Evolutionary conservation across 140 eudicot genomes (phyloP).

Genomic region (Flaveria floridana): DNA sequence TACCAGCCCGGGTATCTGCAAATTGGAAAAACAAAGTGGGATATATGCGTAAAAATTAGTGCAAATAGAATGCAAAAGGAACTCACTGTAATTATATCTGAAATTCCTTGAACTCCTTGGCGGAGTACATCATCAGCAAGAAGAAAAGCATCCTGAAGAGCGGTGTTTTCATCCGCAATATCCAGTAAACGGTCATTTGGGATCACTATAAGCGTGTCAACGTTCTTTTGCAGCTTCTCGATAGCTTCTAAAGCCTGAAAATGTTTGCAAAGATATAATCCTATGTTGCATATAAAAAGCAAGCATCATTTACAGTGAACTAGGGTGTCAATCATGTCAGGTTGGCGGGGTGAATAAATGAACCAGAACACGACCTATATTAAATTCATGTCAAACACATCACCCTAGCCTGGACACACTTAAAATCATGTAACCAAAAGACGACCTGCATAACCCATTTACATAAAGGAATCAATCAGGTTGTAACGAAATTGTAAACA

Average conservation of each 20-base stretch:
- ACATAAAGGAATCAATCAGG: not conserved
- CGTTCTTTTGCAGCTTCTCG: constrained; percentile 90
- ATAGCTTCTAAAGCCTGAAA: constrained; percentile 90
- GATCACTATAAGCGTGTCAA: constrained; percentile 87
- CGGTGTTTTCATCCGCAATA: constrained; percentile 81
- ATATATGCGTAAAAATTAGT: not conserved
- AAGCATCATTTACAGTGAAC: constrained; percentile 1
- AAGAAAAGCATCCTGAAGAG: constrained; percentile 91
- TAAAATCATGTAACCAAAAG: not conserved
- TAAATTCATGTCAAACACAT: not conserved
- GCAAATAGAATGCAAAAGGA: not conserved
- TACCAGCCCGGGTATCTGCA: constrained; percentile 92
- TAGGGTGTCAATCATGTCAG: not conserved
- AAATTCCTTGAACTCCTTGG: constrained; percentile 96
- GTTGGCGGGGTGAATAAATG: not conserved
- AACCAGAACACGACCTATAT: not conserved
- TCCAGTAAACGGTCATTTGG: constrained; percentile 93
- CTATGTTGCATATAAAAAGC: not conserved
- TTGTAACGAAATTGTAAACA: not conserved
- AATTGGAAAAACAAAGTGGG: not conserved
- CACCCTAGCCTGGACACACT: not conserved
- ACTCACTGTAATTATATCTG: constrained; percentile 91
- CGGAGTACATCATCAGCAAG: constrained; percentile 98
- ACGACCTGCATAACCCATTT: not conserved
- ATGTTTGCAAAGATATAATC: constrained; percentile 17